Evolutionary conservation across 2,329 filamentous ascomycete species (phyloP), one percentile per base, ranked within the genome.

Genomic region (Immersiporthe knoxdaviesiana): DNA sequence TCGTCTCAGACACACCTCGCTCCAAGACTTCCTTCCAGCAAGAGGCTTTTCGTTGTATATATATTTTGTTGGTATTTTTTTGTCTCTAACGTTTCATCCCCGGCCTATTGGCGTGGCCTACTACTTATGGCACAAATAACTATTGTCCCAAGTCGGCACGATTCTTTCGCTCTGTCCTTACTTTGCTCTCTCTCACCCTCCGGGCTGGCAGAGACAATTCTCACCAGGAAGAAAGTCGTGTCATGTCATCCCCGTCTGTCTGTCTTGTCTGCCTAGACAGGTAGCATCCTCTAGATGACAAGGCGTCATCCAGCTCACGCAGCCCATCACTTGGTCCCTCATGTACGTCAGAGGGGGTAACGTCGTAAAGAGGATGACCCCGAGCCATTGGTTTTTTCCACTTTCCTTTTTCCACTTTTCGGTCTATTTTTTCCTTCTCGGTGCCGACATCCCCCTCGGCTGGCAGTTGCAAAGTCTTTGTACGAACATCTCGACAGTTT

Each of bases 281-380:
- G 24, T 18, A 18, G 27, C 52, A 56, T 8, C 24, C 27, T 27
- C 14, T 32, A 7, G 12, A 56, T 56, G 52, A 56, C 52, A 56
- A 56, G 52, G 52, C n/a, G 50, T 56, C 52, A 56, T 56, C 27
- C 24, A 56, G 52, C 52, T 56, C 52, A 56, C 52, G 6, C 52
- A 56, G 27, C 52, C n/a, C 50, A 54, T 27, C 50, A 16, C 27
- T 32, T 18, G 18, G n/a, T 4, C 16, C 10, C 50, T 27, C n/a
- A n/a, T 56, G 52, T 56, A 56, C 52, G 52, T 56, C 27, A 56
- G 52, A 56, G 52, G 52, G 24, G 52, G 2, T 32, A 56, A 32
- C 14, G 12, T 56, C 27, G 52, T 56, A 30, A 30, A 14, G 35
- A 32, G 52, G 24, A 56, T 56, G 24, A 18, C 14, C 52, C 12